These are phyloP conservation scores for Cichorium intybus DNA, from an alignment of 140 eudicot genomes.

Conservation along the genomic window DNA sequence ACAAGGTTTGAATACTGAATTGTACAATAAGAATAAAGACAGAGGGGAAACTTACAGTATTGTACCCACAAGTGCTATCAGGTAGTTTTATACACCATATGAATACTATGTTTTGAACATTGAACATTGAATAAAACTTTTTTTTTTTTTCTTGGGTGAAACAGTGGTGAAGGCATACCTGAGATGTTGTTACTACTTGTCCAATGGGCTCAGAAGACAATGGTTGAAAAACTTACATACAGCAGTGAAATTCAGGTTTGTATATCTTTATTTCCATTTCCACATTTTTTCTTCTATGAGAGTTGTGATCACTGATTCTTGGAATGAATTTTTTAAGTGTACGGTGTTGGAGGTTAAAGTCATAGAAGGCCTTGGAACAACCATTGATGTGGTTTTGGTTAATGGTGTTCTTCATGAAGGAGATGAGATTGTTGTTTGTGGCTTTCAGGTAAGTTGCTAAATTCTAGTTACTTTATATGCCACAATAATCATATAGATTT, in stretches of 20 bases:
- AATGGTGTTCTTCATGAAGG: constrained; percentile 99
- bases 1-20: constrained; percentile 88
- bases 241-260: constrained; percentile 60
- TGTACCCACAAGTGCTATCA: constrained; percentile 91
- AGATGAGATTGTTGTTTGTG: constrained; percentile 94
- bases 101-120: neutral
- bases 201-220: constrained; percentile 95
- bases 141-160: constrained; percentile 14
- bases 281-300: neutral
- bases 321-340: constrained; percentile 46
- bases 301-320: constrained; percentile 2
- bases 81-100: constrained; percentile 33
- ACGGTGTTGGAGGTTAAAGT: constrained; percentile 98
- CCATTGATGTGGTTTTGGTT: constrained; percentile 88
- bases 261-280: constrained; percentile 16
- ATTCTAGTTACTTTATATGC: neutral
- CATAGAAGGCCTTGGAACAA: constrained; percentile 95
- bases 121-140: neutral
- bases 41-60: constrained; percentile 75
- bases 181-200: constrained; percentile 69
- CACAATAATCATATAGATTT: neutral
- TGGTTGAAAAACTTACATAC: constrained; percentile 79
- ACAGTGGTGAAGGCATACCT: constrained; percentile 97
- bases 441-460: constrained; percentile 66
- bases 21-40: constrained; percentile 74